Conservation (phyloP, 192 early-diverging fungal genomes). For the Coemansia sp. region DNA sequence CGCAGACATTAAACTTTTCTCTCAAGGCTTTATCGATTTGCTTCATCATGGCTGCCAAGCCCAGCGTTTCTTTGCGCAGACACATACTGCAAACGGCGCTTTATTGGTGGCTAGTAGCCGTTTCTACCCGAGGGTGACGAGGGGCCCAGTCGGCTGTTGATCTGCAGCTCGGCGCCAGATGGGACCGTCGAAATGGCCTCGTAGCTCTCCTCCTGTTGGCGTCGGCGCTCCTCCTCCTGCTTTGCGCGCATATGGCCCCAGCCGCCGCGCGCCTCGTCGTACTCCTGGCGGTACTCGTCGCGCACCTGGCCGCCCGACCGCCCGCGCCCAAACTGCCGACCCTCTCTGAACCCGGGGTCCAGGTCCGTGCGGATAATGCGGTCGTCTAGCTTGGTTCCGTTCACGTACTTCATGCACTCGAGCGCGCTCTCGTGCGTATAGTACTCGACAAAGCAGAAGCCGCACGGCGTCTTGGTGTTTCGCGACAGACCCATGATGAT, state of each 20-base stretch:
- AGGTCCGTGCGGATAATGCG: constrained; percentile 91
- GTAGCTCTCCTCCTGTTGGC: constrained; percentile 62
- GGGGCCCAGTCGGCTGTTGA: constrained; percentile 32
- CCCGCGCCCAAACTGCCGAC: constrained; percentile 94
- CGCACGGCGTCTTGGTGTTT: constrained; percentile 92
- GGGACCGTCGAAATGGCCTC: constrained; percentile 56
- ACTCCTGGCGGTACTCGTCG: constrained; percentile 93
- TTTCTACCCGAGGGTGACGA: background rate
- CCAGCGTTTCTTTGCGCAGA: too few species aligned
- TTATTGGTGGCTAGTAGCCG: background rate
- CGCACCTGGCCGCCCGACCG: constrained; percentile 90
- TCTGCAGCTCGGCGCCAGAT: constrained; percentile 23
- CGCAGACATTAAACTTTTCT: background rate
- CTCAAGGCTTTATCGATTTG: too few species aligned
- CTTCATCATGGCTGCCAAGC: too few species aligned
- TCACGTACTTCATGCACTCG: constrained; percentile 89
- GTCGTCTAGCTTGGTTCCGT: constrained; percentile 94
- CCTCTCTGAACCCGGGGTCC: constrained; percentile 91
- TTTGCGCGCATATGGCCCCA: constrained; percentile 80
- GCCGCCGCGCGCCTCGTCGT: constrained; percentile 91
- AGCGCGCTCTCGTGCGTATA: constrained; percentile 88
- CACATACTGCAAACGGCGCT: too few species aligned
- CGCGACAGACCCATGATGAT: constrained; percentile 98
- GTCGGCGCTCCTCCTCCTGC: constrained; percentile 60
- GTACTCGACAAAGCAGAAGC: constrained; percentile 99